Evolutionary conservation across 257 asterid species (phyloP).

Genomic region (Vinca minor): DNA sequence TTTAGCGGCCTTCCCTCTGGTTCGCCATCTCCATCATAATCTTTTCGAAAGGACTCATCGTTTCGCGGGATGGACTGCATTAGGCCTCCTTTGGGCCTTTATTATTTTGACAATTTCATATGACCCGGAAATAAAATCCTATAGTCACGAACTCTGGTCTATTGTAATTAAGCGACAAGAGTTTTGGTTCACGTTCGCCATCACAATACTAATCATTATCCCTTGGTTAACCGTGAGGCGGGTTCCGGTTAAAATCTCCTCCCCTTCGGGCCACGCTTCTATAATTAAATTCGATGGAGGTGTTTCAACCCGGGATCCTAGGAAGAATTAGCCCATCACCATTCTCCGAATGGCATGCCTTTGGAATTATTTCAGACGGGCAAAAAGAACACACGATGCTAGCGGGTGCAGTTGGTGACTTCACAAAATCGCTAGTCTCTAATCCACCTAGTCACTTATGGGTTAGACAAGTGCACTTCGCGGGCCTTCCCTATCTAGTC

Average conservation of each 20-base stretch:
- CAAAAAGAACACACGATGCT: conserved; percentile 59
- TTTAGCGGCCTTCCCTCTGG: conserved; percentile 60
- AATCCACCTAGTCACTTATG: conserved; percentile 51
- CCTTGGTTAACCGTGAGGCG: conserved; percentile 59
- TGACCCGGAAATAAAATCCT: conserved; percentile 39
- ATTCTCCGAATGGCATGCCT: conserved; percentile 73
- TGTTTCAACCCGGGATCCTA: conserved; percentile 44
- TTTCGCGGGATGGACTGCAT: conserved; percentile 54
- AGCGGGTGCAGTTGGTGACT: conserved; percentile 78
- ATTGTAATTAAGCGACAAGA: conserved; percentile 36
- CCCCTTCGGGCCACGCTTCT: conserved; percentile 68
- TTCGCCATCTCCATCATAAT: conserved; percentile 81
- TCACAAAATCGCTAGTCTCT: conserved; percentile 43
- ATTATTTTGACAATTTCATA: conserved; percentile 39
- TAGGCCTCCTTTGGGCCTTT: conserved; percentile 52
- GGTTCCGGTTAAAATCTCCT: conserved; percentile 41
- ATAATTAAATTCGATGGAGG: conserved; percentile 61
- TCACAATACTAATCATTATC: conserved; percentile 35
- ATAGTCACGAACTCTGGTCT: conserved; percentile 20
- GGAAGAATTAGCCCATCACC: conserved; percentile 78
- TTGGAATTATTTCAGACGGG: conserved; percentile 61
- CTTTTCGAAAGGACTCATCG: conserved; percentile 65
- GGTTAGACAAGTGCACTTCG: conserved; percentile 63
- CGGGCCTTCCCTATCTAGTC: conserved; percentile 56
- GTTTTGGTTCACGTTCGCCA: conserved; percentile 43